Evolutionary conservation across 345 rosid genomes (phyloP), one percentile per base, ranked within the genome.

Genomic region (Firmiana major): DNA sequence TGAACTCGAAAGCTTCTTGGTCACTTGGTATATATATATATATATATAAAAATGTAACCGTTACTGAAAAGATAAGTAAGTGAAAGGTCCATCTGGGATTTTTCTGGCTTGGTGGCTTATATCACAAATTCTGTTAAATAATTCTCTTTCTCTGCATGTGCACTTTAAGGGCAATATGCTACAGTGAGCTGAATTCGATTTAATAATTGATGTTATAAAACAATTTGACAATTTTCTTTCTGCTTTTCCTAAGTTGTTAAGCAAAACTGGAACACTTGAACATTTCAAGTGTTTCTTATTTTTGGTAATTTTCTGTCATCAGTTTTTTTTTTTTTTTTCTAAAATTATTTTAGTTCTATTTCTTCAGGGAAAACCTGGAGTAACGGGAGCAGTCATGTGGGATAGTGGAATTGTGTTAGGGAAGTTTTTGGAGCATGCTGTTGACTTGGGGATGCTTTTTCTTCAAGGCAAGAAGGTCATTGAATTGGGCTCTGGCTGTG

Each of bases 331-430:
- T 53, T 53, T 53, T 54, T 19, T 11, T 58, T 24, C 36, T 60
- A 1, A 26, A 57, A 13, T 42, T 7, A 1, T 38, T 34, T 13
- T 13, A 16, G 9, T 34, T 54, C 19, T n/a, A 6, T 73, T 16
- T n/a, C 69, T 84, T 65, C 82, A 92, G 94, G 81, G 79, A 51
- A 87, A 82, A 1, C 97, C 98, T 66, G 97, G 98, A 80, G 97
- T 94, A 21, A 94, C 98, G 7, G 97, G 98, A 45, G 85, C 94
- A 28, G 98, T 93, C 78, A 90, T 91, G 94, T 93, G 98, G 98
- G 98, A 93, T 70, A 90, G 97, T 86, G 98, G 97, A 21, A 88
- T 90, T 74, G 94, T 93, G 63, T 74, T 94, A 68, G 95, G 93
- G 54, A 94, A 94, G 90, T 93, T 94, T 84, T 78, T 94, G 71